Evolutionary conservation across 371 early-diverging fungal genomes (phyloP).

Genomic region (Actinomortierella wolfii): DNA sequence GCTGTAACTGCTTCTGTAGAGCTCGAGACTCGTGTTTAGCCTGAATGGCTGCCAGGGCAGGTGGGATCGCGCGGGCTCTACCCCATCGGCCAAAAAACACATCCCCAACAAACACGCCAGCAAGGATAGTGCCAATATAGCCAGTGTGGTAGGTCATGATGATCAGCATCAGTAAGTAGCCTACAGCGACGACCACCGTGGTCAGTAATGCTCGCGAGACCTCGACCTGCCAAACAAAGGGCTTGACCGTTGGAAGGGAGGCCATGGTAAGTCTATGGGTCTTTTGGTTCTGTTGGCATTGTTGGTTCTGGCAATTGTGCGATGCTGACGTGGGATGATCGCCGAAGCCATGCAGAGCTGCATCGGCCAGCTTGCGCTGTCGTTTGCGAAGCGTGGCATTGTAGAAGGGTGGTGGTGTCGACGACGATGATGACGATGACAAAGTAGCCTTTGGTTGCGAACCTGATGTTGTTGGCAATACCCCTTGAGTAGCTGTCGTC

Average conservation of each 20-base stretch:
- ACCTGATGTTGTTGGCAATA: too few species aligned
- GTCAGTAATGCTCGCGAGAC: slow-evolving; percentile 54
- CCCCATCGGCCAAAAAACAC: slow-evolving; percentile 63
- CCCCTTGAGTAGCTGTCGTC: too few species aligned
- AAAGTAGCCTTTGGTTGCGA: slow-evolving; percentile 1
- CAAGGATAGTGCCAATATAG: slow-evolving; percentile 63
- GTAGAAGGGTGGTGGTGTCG: not conserved
- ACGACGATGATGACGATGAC: not conserved
- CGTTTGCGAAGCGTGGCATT: slow-evolving; percentile 1
- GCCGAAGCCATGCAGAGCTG: too few species aligned
- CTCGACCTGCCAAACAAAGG: slow-evolving; percentile 59
- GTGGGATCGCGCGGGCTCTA: slow-evolving; percentile 28
- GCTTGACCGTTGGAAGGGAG: slow-evolving; percentile 50
- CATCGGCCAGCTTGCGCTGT: not conserved
- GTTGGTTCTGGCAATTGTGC: slow-evolving; percentile 18
- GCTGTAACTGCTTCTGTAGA: too few species aligned
- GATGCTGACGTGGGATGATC: slow-evolving; percentile 1
- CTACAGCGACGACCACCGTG: slow-evolving; percentile 53
- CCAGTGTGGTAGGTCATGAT: slow-evolving; percentile 85
- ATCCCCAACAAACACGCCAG: slow-evolving; percentile 72
- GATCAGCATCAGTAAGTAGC: slow-evolving; percentile 79
- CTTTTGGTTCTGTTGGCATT: not conserved
- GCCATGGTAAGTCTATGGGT: not conserved
- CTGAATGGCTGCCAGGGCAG: not conserved
- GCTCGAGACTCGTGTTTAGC: too few species aligned